A percentile compares a stretch with the other conserved stretches of the same genome.
Conservation (phyloP, 2,329 filamentous ascomycete genomes). For the Cytospora paraplurivora region DNA sequence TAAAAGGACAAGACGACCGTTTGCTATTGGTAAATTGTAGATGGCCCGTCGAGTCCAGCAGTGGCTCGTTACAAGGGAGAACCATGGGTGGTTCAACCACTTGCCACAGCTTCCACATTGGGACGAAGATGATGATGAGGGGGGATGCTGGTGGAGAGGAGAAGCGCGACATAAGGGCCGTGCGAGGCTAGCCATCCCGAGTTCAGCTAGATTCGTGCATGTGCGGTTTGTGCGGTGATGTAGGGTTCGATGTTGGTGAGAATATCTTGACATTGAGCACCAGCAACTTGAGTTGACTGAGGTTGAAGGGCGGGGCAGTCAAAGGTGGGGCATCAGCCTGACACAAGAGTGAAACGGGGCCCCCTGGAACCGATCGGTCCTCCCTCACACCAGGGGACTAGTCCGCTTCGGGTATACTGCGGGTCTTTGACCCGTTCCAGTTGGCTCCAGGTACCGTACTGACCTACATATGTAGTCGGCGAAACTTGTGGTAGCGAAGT, state of each 20-base stretch:
- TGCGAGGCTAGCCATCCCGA: neutral
- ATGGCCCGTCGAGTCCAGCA: too few relatives aligned
- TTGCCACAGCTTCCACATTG: neutral
- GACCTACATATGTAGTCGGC: too few relatives aligned
- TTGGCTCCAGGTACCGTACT: too few relatives aligned
- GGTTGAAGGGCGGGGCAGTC: neutral
- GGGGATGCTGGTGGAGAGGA: neutral
- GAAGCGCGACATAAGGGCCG: neutral
- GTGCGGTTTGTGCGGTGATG: too few relatives aligned
- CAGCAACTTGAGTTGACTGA: too few relatives aligned
- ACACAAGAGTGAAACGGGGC: constrained; percentile 21
- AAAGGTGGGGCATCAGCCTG: constrained; percentile 1
- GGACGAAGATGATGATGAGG: neutral
- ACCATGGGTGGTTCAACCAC: too few relatives aligned
- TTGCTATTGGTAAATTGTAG: too few relatives aligned
- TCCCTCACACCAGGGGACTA: constrained; percentile 16
- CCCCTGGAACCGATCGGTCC: constrained; percentile 11
- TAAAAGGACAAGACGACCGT: too few relatives aligned
- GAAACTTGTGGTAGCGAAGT: neutral
- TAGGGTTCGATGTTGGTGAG: neutral
- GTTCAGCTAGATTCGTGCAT: neutral
- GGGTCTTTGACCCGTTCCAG: neutral
- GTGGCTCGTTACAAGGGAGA: too few relatives aligned
- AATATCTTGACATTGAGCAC: too few relatives aligned
- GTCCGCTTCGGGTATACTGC: constrained; percentile 11